Conservation (phyloP, 2,329 filamentous ascomycete genomes). For the Talaromyces sp. region DNA sequence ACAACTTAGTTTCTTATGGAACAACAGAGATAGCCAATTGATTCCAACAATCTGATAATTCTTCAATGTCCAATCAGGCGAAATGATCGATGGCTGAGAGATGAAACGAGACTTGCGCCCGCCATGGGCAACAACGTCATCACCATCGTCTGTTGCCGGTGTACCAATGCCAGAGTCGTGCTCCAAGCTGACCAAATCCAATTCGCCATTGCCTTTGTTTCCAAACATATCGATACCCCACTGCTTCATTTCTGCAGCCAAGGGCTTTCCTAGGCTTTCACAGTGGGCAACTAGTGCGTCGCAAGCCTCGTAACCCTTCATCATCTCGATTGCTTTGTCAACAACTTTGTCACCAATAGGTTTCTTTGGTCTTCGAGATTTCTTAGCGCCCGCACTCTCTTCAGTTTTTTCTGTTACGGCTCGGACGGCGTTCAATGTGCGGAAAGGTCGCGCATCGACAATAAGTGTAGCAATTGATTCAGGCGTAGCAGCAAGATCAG, state of each 20-base stretch:
- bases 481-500: constrained; percentile 75
- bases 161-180: constrained; percentile 69
- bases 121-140: constrained; percentile 34
- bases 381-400: constrained; percentile 51
- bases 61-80: constrained; percentile 72
- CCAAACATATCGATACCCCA: constrained; percentile 68
- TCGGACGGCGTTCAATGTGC: constrained; percentile 61
- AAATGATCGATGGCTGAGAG: constrained; percentile 74
- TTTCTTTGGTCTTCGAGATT: constrained; percentile 46
- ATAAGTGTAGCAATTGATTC: constrained; percentile 67
- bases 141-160: constrained; percentile 47
- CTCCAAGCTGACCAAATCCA: constrained; percentile 57
- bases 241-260: constrained; percentile 61
- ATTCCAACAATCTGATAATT: constrained; percentile 91
- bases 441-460: constrained; percentile 72
- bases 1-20: constrained; percentile 73
- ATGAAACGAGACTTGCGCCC: constrained; percentile 47
- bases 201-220: constrained; percentile 55
- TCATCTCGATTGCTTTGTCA: constrained; percentile 68
- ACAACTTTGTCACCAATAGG: constrained; percentile 65
- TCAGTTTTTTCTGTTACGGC: constrained; percentile 52
- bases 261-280: constrained; percentile 66
- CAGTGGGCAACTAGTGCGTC: constrained; percentile 77
- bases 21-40: constrained; percentile 89
- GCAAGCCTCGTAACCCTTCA: constrained; percentile 74